A percentile compares a stretch with the other conserved stretches of the same genome.
Conservation (phyloP, 2,329 filamentous ascomycete species). For the Alternaria conjuncta region DNA sequence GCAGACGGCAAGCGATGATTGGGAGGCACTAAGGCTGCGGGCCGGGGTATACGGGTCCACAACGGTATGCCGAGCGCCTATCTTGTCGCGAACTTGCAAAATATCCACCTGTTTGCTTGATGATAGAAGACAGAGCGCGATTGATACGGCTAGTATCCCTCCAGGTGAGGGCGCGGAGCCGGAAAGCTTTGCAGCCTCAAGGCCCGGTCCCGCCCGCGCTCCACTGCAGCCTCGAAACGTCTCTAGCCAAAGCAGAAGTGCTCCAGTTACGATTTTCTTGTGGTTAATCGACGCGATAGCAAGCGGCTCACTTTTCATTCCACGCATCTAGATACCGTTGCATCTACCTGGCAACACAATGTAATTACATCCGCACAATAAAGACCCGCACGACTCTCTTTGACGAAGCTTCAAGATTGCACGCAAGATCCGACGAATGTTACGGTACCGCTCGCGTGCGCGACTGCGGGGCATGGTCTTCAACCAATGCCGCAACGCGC, state of each 20-base stretch:
- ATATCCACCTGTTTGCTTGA: neutral
- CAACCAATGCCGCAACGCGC: neutral
- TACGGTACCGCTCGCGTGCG: neutral
- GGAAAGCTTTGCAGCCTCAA: neutral
- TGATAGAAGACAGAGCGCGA: neutral
- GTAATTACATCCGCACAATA: neutral
- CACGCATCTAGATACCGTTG: neutral
- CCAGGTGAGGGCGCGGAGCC: neutral
- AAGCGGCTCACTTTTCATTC: neutral
- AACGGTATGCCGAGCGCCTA: neutral
- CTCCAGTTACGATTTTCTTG: neutral
- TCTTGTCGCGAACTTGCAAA: neutral
- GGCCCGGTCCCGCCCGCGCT: neutral
- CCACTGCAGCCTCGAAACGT: neutral
- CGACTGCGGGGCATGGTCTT: neutral
- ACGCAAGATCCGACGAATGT: neutral
- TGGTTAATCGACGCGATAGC: neutral
- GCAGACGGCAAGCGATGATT: neutral
- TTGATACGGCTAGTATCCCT: neutral
- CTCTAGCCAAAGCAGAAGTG: neutral
- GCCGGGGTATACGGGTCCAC: neutral
- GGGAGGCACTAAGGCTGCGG: neutral
- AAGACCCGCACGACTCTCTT: neutral
- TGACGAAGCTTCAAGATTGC: neutral
- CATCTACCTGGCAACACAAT: neutral